Evolutionary conservation across 108 stramenopile genomes (phyloP), one percentile per base, ranked within the genome.

Genomic region (Nitzschia palea): DNA sequence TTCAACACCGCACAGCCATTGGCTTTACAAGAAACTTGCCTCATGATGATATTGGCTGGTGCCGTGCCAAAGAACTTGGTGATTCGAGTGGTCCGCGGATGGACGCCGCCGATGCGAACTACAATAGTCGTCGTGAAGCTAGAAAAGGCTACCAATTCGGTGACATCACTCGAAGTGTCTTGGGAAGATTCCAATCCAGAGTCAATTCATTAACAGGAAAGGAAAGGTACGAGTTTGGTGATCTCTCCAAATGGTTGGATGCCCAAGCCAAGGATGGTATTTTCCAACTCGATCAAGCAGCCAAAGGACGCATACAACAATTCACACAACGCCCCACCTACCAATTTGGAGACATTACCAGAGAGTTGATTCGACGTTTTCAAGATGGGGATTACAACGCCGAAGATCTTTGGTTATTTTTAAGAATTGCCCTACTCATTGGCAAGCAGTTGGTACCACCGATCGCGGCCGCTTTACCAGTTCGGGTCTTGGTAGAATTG

Each of bases 281-380:
- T 10, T 15, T n/a, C 15, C 14, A 85, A 62, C 31, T 90, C 26
- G 78, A 86, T 20, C 72, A 74, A 29, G 58, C 82, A 9, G 80
- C 80, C 4, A 67, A 70, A 44, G 51, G 75, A 33, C 82, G 86
- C 54, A 76, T 90, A 25, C 58, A 70, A 30, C 80, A 80, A 5
- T 89, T 81, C 60, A 70, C 84, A 2, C 83, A 87, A 15, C 78
- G 80, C 34, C 44, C 77, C 29, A 77, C 86, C 40, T 86, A 89
- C 52, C 54, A 82, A 55, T 78, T 87, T 67, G 86, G 83, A 22
- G 81, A 87, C 55, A 70, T 80, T 12, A 82, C 86, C 3, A 85
- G 77, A 68, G 68, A 71, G 34, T 47, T 60, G 10, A 58, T 65
- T 40, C 66, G 67, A 10, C 35, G 67, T 30, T 30, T 71, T 34